A percentile compares a stretch with the other conserved stretches of the same genome.
These are phyloP conservation scores for Eimeria falciformis DNA, from an alignment of 169 alveolate species.

Conservation along the genomic window DNA sequence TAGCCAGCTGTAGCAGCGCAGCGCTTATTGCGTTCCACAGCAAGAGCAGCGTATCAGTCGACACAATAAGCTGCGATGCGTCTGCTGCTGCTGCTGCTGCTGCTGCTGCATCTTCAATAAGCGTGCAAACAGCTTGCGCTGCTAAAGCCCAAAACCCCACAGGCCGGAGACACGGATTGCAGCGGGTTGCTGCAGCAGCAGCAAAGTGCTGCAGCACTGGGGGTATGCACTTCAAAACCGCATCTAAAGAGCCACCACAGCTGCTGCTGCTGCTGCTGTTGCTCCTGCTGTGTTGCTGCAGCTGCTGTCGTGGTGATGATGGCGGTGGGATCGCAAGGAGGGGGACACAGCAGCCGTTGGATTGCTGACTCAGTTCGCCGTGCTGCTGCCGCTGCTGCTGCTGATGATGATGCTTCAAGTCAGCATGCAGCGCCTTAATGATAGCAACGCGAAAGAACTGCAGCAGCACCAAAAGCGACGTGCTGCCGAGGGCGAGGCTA, in stretches of 20 bases:
- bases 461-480: conserved; percentile 24
- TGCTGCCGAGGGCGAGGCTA: conserved; percentile 29
- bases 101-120: conserved; percentile 44
- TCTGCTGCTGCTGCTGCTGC: conserved; percentile 43
- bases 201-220: conserved; percentile 52
- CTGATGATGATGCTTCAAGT: not conserved
- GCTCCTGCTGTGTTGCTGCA: not conserved
- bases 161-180: not conserved
- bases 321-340: no score
- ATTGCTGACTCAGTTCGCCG: no score
- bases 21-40: conserved; percentile 20
- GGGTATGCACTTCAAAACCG: conserved; percentile 15
- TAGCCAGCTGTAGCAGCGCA: conserved; percentile 55
- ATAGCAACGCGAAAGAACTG: conserved; percentile 9
- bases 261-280: not conserved
- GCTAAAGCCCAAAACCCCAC: conserved; percentile 28
- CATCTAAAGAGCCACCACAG: not conserved
- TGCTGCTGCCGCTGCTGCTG: conserved; percentile 25
- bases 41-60: not conserved
- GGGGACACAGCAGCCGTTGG: no score
- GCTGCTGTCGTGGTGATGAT: no score
- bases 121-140: conserved; percentile 49
- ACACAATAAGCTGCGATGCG: not conserved
- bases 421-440: conserved; percentile 23
- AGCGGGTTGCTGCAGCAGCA: conserved; percentile 58